Evolutionary conservation across 2,329 filamentous ascomycete species (phyloP), one percentile per base, ranked within the genome.

Genomic region (Fusarium begoniae): DNA sequence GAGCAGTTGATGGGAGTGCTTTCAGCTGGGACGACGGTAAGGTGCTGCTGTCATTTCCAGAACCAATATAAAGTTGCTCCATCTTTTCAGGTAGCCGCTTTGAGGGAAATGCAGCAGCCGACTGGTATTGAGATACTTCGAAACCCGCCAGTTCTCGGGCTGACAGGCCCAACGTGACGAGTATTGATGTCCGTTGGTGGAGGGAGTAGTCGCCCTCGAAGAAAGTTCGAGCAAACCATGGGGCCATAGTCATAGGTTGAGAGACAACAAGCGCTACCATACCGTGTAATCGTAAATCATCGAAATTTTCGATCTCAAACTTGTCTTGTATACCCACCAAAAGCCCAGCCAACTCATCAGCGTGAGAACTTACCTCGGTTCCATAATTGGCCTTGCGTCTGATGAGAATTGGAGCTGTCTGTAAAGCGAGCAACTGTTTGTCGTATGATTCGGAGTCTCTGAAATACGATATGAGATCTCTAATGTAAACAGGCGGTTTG

Each of bases 171-270:
- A 99, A 85, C 0, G 94, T 91, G 26, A 94, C 92, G 59, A 99
- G 90, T 43, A 98, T 88, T 1, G 93, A 90, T 13, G 93, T 93
- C 44, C 96, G 89, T 80, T 98, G 96, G 0, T 92, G 90, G 43
- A 98, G 85, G 0, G 95, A 98, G 81, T 96, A 95, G 80, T 99
- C 96, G 22, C 95, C 95, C 47, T 94, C 92, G 80, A 98, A 98
- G 80, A 96, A 97, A 1, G 93, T 92, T 64, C 91, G 90, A 7
- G 93, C 91, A 66, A 97, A 94, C 92, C 94, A 97, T 20, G 90
- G 93, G 0, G 91, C 95, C 89, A 98, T 94, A 59, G 89, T 87
- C 55, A 89, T 85, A 0, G 96, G 94, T 73, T 93, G 90, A 2
- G 94, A 91, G 6, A 96, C 87, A 1, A 98, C 85, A 13, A 98